Conservation (phyloP, 108 stramenopile species). For the Skeletonema grethae region DNA sequence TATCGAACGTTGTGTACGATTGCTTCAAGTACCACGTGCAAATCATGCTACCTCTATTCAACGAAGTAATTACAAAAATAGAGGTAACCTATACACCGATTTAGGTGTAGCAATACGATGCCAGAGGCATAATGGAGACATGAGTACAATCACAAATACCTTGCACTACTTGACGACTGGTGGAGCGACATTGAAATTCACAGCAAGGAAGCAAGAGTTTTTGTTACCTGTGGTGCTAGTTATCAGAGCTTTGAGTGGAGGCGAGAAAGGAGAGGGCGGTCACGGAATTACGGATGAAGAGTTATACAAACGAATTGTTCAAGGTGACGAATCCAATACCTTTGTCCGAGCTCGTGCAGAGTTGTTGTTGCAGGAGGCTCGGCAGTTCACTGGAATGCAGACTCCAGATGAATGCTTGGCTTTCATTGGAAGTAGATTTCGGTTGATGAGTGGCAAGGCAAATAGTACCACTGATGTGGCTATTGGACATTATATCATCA, state of each 20-base stretch:
- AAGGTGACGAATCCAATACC: slow-evolving; percentile 88
- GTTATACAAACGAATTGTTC: slow-evolving; percentile 84
- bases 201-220: slow-evolving; percentile 92
- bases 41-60: slow-evolving; percentile 94
- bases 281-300: slow-evolving; percentile 89
- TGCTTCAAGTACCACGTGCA: slow-evolving; percentile 92
- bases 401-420: slow-evolving; percentile 90
- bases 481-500: slow-evolving; percentile 89
- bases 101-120: slow-evolving; percentile 86
- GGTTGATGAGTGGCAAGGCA: slow-evolving; percentile 70
- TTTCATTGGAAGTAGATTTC: slow-evolving; percentile 93
- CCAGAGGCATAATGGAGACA: slow-evolving; percentile 80
- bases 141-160: slow-evolving; percentile 92
- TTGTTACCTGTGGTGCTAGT: slow-evolving; percentile 91
- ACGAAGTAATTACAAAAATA: slow-evolving; percentile 91
- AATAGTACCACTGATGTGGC: slow-evolving; percentile 81
- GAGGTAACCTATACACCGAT: slow-evolving; percentile 86
- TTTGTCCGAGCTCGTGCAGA: slow-evolving; percentile 92
- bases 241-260: slow-evolving; percentile 82
- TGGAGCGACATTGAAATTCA: slow-evolving; percentile 91
- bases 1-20: slow-evolving; percentile 93
- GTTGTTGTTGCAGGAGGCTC: slow-evolving; percentile 90
- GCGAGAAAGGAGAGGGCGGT: slow-evolving; percentile 26
- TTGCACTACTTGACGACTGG: slow-evolving; percentile 96
- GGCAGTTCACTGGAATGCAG: slow-evolving; percentile 73